Conservation (phyloP, 2,329 filamentous ascomycete species). For the Ophiostoma ulmi region DNA sequence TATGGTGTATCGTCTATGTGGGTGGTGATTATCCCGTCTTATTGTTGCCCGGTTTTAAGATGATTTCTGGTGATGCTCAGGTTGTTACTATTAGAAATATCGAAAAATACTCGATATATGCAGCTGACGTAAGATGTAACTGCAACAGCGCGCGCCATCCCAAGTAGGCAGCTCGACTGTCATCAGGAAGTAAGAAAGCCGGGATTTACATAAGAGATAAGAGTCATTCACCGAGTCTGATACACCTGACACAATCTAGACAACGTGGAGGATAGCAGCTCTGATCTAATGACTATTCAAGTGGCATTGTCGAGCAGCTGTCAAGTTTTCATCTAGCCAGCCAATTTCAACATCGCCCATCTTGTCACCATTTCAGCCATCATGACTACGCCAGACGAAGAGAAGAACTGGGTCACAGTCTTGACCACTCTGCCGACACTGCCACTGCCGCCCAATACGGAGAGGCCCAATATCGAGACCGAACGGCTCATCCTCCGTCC, state of each 20-base stretch:
- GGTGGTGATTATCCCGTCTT: background rate
- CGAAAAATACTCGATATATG: background rate
- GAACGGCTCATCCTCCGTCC: slow-evolving; percentile 53
- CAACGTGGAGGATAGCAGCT: background rate
- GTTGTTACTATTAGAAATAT: background rate
- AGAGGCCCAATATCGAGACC: slow-evolving; percentile 43
- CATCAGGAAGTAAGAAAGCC: background rate
- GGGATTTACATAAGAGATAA: background rate
- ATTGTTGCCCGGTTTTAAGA: background rate
- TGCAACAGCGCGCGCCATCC: background rate
- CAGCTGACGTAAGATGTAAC: background rate
- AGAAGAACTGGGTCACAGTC: slow-evolving; percentile 48
- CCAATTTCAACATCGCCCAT: background rate
- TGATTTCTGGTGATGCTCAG: background rate
- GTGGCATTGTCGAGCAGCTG: background rate
- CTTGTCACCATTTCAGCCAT: background rate
- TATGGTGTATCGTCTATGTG: background rate
- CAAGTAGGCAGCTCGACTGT: background rate
- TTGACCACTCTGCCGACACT: slow-evolving; percentile 45
- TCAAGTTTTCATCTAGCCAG: background rate
- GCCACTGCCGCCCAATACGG: slow-evolving; percentile 40
- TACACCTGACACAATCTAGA: background rate
- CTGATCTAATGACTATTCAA: background rate
- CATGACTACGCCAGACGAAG: slow-evolving; percentile 1
- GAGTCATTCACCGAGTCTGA: background rate